Conservation (phyloP, 2,329 filamentous ascomycete genomes). For the Penicillium sp. region DNA sequence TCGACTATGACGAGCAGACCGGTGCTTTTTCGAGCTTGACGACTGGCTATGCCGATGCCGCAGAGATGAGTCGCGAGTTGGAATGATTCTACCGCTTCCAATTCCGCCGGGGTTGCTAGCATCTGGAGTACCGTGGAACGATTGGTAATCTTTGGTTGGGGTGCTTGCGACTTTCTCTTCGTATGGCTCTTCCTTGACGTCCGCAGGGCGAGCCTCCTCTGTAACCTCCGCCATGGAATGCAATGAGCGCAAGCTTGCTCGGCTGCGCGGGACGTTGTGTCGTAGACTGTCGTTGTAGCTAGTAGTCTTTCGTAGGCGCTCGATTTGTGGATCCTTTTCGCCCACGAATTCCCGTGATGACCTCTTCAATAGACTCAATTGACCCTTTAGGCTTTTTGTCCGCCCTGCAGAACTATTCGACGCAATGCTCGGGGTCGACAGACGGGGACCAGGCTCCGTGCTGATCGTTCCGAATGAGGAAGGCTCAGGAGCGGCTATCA, state of each 20-base stretch:
- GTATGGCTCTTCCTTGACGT: conserved; percentile 15
- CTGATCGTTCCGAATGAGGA: conserved; percentile 34
- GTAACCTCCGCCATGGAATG: conserved; percentile 38
- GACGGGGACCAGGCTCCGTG: conserved; percentile 33
- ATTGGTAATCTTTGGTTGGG: conserved; percentile 31
- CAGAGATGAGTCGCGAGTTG: conserved; percentile 59
- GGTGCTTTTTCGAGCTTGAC: conserved; percentile 45
- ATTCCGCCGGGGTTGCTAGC: conserved; percentile 30
- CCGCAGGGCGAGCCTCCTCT: conserved; percentile 27
- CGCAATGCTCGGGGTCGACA: conserved; percentile 34
- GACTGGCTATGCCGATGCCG: conserved; percentile 44
- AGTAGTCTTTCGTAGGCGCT: conserved; percentile 29
- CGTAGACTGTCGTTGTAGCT: conserved; percentile 29
- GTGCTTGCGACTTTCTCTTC: conserved; percentile 16
- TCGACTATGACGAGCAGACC: conserved; percentile 41
- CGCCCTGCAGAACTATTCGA: conserved; percentile 34
- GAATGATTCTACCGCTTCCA: conserved; percentile 50
- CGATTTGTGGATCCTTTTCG: conserved; percentile 30
- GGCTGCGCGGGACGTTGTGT: conserved; percentile 29
- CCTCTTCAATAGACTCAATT: conserved; percentile 29
- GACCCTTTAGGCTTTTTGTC: conserved; percentile 31
- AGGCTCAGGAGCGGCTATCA: conserved; percentile 27
- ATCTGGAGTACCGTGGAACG: conserved; percentile 23
- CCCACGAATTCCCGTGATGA: conserved; percentile 30
- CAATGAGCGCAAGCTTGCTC: conserved; percentile 34